Percentiles rank a stretch among this genome's conserved stretches.
Evolutionary conservation across 2,329 filamentous ascomycete species (phyloP).

Genomic region (Fusarium citri): DNA sequence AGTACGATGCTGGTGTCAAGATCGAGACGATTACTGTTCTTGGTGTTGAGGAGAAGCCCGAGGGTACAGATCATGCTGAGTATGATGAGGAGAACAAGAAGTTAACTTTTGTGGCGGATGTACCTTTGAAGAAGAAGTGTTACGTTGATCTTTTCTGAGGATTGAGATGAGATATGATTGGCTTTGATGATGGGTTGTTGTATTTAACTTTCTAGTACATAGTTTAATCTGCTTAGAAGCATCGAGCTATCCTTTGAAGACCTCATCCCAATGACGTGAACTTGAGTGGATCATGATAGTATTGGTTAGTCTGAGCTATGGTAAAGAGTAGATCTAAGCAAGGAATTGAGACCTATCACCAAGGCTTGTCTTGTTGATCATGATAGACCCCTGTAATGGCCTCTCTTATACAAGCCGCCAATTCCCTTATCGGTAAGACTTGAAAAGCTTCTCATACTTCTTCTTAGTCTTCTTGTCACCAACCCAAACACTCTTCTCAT

Average conservation of each 20-base stretch:
- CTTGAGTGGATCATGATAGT: neutral
- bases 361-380: neutral
- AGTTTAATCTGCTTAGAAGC: neutral
- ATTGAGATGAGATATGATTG: neutral
- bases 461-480: slow-evolving; percentile 25
- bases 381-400: neutral
- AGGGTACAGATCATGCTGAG: slow-evolving; percentile 24
- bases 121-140: slow-evolving; percentile 37
- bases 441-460: slow-evolving; percentile 44
- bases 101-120: slow-evolving; percentile 33
- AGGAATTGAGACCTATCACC: neutral
- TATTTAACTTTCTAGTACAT: neutral
- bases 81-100: slow-evolving; percentile 43
- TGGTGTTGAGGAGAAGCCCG: slow-evolving; percentile 46
- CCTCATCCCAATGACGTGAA: rapidly evolving
- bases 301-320: neutral
- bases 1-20: slow-evolving; percentile 58
- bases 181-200: too few relatives aligned
- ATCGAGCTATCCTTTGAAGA: neutral
- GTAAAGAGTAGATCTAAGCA: neutral
- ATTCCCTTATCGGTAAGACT: slow-evolving; percentile 24
- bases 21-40: slow-evolving; percentile 63
- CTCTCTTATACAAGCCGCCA: too few relatives aligned
- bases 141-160: neutral
- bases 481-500: slow-evolving; percentile 41